phyloP scores from a whole-genome alignment of 1,284 basidiomycete genomes.

The Coniophora puteana region DNA sequence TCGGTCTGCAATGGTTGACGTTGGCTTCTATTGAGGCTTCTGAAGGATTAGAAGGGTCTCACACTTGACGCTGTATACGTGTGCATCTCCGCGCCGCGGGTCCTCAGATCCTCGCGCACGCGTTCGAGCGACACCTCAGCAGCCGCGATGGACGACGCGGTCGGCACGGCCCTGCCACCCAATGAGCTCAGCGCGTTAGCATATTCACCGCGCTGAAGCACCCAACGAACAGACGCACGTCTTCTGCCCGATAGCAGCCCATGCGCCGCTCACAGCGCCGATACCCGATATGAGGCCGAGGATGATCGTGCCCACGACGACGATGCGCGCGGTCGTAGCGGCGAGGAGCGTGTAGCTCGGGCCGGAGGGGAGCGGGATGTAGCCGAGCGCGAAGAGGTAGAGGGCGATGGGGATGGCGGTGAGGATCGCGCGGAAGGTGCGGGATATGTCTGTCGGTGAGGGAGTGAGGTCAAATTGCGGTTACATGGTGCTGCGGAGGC shows the following conservation, averaged over 20 bases:
- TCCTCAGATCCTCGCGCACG: conserved; percentile 25
- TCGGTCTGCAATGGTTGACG: too few relatives aligned
- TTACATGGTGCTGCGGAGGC: background rate
- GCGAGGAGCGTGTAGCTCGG: conserved; percentile 38
- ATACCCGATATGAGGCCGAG: conserved; percentile 73
- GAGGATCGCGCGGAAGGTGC: conserved; percentile 20
- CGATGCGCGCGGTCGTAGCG: conserved; percentile 54
- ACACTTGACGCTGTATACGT: conserved; percentile 21
- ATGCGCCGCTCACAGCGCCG: conserved; percentile 65
- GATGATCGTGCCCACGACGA: conserved; percentile 70
- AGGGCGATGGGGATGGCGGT: conserved; percentile 43
- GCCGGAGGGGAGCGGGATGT: conserved; percentile 59
- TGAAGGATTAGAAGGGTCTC: background rate
- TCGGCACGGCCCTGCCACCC: conserved; percentile 17
- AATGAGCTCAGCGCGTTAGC: conserved; percentile 5
- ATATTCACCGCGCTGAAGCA: background rate
- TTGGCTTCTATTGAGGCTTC: too few relatives aligned
- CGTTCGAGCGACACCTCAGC: conserved; percentile 30
- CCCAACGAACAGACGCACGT: conserved; percentile 19
- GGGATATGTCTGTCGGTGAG: conserved; percentile 21
- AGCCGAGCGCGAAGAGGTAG: conserved; percentile 58
- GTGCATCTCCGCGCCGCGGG: conserved; percentile 26
- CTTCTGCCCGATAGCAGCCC: conserved; percentile 37
- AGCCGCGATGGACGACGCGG: conserved; percentile 24
- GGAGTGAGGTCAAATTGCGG: background rate